phyloP scores from a whole-genome alignment of 805 yeast species.

The Candida nonsorbophila region DNA sequence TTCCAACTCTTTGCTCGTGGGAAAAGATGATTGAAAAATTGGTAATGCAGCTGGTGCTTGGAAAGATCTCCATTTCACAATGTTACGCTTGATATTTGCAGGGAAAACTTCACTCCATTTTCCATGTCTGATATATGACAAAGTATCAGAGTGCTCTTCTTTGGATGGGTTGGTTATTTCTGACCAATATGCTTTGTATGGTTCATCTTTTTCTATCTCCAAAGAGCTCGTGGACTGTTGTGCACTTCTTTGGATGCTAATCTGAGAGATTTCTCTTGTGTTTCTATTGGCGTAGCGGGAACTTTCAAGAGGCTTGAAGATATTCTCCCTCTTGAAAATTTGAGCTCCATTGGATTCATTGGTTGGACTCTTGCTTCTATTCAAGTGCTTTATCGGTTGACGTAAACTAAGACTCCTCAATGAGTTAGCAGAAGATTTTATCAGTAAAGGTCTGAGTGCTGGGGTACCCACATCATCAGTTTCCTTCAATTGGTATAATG shows the following conservation, averaged over 20 bases:
- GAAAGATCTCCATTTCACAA: slow-evolving; percentile 89
- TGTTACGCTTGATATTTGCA: slow-evolving; percentile 53
- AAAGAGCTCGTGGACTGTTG: slow-evolving; percentile 5
- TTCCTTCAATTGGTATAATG: slow-evolving; percentile 30
- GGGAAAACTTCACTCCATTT: slow-evolving; percentile 94
- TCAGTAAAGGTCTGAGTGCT: slow-evolving; percentile 2
- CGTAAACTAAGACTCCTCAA: slow-evolving; percentile 3
- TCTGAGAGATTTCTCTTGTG: slow-evolving; percentile 1
- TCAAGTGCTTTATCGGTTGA: neutral
- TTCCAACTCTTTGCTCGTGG: slow-evolving; percentile 62
- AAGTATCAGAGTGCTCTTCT: slow-evolving; percentile 48
- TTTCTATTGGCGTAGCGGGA: slow-evolving; percentile 1
- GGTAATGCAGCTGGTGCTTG: slow-evolving; percentile 94
- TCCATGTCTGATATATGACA: slow-evolving; percentile 60
- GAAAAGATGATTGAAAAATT: slow-evolving; percentile 71
- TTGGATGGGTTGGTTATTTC: slow-evolving; percentile 65
- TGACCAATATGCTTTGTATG: slow-evolving; percentile 22
- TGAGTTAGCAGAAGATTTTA: slow-evolving; percentile 3
- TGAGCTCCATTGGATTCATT: slow-evolving; percentile 5
- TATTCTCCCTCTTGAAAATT: slow-evolving; percentile 5
- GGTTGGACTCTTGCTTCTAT: slow-evolving; percentile 1
- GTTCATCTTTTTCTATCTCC: slow-evolving; percentile 1
- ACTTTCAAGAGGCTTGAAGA: slow-evolving; percentile 7
- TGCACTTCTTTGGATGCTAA: slow-evolving; percentile 3
- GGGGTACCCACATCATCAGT: slow-evolving; percentile 5